Base-by-base conservation (phyloP, 768 basidiomycete genomes). In the Rhodotorula kratochvilovae region DNA sequence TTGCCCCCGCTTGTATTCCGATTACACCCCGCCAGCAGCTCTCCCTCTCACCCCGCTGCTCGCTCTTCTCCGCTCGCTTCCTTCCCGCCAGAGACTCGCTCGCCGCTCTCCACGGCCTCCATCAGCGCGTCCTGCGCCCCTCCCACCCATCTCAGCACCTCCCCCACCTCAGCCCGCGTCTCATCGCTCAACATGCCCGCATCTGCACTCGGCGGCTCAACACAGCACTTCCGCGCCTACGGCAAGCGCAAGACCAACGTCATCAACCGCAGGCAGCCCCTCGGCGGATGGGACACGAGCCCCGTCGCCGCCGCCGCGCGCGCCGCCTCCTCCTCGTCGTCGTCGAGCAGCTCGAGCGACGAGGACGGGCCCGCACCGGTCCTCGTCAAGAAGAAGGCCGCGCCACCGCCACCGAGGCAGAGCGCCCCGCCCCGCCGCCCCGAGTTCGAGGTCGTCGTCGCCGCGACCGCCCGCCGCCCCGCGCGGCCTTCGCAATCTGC, bases 231-330 rank as follows among this genome's bases (percentile, higher is more conserved):
- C 60, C 63, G 63, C 53, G 57, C 73, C 0, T 74, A 74, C 60
- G 73, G 73, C 50, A 68, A 68, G 42, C 68, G 55, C 27, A 61
- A 50, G 29, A 62, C 55, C 45, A 67, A 70, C 60, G 66, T 70
- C 21, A 58, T 61, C 45, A 70, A 63, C 63, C 35, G 51, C 5
- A 50, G 66, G 0, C 33, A 35, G 17, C 15, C 12, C 2, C 61
- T 71, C 25, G 43, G 63, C 5, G 42, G 23, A 1, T 64, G 63
- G 63, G 31, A 25, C 6, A 11, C 33, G 23, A 45, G 31, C 31
- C 53, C 39, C 16, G 1, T 15, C 25, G n/a, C 35, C 0, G 27
- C n/a, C 27, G 5, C 21, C 45, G 46, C 46, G 3, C 11, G 7
- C 48, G 27, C 6, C 25, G 23, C 13, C n/a, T n/a, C n/a, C n/a